A percentile compares a stretch with the other conserved stretches of the same genome.
phyloP scores from a whole-genome alignment of 345 rosid species.

The Gossypium sturtianum region DNA sequence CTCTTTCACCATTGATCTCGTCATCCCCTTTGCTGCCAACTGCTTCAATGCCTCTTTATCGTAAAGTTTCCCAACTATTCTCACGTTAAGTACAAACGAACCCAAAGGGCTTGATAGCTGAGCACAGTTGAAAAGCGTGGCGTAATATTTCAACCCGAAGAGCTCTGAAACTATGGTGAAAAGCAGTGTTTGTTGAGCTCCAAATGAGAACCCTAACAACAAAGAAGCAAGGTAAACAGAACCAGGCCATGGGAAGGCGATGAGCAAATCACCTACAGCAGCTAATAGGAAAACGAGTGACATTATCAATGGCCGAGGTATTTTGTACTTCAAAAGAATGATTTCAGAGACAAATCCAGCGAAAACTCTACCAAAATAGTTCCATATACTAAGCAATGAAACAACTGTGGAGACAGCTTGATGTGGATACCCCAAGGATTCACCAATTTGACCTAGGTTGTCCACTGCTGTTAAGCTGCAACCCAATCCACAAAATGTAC shows the following conservation, averaged over 20 bases:
- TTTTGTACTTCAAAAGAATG: constrained; percentile 34
- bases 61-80: constrained; percentile 41
- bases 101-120: constrained; percentile 52
- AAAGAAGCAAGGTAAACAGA: constrained; percentile 50
- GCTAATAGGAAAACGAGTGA: constrained; percentile 32
- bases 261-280: constrained; percentile 37
- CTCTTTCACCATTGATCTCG: constrained; percentile 19
- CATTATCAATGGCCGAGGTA: constrained; percentile 44
- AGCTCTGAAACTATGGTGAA: constrained; percentile 58
- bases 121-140: constrained; percentile 56
- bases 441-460: constrained; percentile 57
- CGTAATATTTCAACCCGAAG: constrained; percentile 61
- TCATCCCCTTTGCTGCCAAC: constrained; percentile 21
- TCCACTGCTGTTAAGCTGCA: constrained; percentile 52
- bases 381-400: constrained; percentile 66
- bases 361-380: constrained; percentile 45
- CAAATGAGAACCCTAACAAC: constrained; percentile 50
- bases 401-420: constrained; percentile 40
- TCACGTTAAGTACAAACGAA: constrained; percentile 40
- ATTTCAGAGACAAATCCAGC: constrained; percentile 53
- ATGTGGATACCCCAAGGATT: constrained; percentile 41
- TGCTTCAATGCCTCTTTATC: constrained; percentile 48
- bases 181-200: constrained; percentile 58
- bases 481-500: constrained; percentile 51
- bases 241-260: constrained; percentile 38